A percentile compares a stretch with the other conserved stretches of the same genome.
Evolutionary conservation across 352 stramenopile species (phyloP).

Genomic region (Phytophthora fragariaefolia): DNA sequence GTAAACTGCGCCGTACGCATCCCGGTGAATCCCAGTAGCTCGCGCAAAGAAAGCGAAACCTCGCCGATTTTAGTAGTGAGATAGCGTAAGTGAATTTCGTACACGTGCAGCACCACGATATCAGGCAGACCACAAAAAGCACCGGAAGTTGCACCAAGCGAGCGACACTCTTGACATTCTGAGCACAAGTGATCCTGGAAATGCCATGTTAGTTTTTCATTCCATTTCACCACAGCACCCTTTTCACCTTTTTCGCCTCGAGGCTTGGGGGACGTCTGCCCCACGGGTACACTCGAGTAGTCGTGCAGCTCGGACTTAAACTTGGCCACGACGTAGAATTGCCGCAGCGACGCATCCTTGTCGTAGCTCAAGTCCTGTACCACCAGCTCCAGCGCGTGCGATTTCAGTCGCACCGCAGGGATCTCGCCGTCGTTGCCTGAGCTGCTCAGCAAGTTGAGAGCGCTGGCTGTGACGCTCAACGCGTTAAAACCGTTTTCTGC

Average conservation of each 20-base stretch:
- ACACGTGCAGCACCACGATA: conserved; percentile 83
- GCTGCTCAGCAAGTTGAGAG: conserved; percentile 33
- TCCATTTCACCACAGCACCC: conserved; percentile 68
- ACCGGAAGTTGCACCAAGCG: conserved; percentile 61
- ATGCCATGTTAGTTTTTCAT: conserved; percentile 78
- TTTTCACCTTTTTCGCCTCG: conserved; percentile 66
- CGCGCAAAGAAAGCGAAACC: conserved; percentile 72
- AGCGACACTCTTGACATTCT: conserved; percentile 73
- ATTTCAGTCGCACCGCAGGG: conserved; percentile 58
- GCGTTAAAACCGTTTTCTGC: conserved; percentile 35
- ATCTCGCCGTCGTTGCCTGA: conserved; percentile 19
- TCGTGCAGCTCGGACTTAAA: conserved; percentile 88
- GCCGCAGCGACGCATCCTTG: conserved; percentile 75
- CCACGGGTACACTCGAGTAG: conserved; percentile 73
- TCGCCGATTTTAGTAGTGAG: conserved; percentile 87
- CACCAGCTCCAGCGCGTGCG: conserved; percentile 63
- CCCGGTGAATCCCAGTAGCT: conserved; percentile 76
- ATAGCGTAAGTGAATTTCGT: conserved; percentile 85
- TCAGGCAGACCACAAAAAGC: conserved; percentile 79
- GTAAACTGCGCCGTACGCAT: conserved; percentile 65
- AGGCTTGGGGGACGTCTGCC: conserved; percentile 73
- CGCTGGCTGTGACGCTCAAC: conserved; percentile 29
- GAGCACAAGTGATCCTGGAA: conserved; percentile 81
- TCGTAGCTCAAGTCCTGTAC: conserved; percentile 80
- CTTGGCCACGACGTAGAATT: conserved; percentile 88